Percentiles rank a stretch among this genome's conserved stretches.
These are phyloP conservation scores for Przewalskia tangutica DNA, from an alignment of 257 asterid species.

Conservation along the genomic window DNA sequence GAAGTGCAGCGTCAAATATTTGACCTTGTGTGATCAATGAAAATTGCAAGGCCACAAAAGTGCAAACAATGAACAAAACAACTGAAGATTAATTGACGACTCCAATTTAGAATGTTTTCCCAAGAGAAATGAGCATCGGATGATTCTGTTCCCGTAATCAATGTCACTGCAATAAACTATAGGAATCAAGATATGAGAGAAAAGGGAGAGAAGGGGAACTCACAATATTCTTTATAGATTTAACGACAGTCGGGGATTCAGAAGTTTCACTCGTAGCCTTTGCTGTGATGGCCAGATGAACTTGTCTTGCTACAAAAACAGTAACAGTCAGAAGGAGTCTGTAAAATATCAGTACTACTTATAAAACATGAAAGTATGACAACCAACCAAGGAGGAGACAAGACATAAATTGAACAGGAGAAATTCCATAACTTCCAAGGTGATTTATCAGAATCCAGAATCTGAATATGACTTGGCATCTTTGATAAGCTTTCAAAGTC, in stretches of 20 bases:
- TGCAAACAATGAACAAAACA: not conserved
- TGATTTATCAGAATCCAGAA: not conserved
- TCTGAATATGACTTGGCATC: not conserved
- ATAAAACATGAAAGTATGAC: not conserved
- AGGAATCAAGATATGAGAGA: not conserved
- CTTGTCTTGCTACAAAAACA: slow-evolving; percentile 31
- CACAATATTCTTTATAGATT: no score
- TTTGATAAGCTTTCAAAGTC: not conserved
- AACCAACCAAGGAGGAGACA: not conserved
- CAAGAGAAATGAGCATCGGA: not conserved
- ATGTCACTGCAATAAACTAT: not conserved
- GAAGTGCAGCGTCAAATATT: not conserved
- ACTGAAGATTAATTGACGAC: not conserved
- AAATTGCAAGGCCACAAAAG: not conserved
- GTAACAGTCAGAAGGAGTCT: not conserved
- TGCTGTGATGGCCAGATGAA: slow-evolving; percentile 27
- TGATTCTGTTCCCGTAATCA: not conserved
- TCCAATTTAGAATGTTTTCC: not conserved
- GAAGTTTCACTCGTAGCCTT: slow-evolving; percentile 55
- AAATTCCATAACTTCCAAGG: not conserved
- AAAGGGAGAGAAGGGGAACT: not conserved
- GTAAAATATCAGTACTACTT: not conserved
- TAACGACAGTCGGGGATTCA: not conserved
- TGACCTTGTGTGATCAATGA: not conserved
- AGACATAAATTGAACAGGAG: not conserved